phyloP scores from a whole-genome alignment of 1,284 basidiomycete genomes.

The Sporisorium scitamineum region DNA sequence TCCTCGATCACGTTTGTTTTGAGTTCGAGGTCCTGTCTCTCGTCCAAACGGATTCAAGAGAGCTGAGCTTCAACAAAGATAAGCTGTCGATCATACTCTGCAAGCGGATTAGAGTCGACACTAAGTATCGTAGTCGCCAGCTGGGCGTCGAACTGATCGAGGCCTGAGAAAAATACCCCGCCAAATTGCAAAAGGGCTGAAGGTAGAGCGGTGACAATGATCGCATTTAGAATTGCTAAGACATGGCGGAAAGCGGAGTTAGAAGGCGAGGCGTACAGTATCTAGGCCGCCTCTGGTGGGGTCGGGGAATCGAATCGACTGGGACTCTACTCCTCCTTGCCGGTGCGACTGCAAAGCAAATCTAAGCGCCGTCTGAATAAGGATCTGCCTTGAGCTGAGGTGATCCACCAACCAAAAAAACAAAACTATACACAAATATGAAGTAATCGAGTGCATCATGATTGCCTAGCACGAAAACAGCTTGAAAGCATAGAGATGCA shows the following conservation, averaged over 20 bases:
- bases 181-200: background rate
- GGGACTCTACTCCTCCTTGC: background rate
- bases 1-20: too few species aligned
- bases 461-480: too few species aligned
- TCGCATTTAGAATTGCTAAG: conserved; percentile 12
- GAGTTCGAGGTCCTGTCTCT: too few species aligned
- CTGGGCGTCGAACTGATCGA: conserved; percentile 27
- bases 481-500: too few species aligned
- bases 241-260: conserved; percentile 44
- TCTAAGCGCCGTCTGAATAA: background rate
- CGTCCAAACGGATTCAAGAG: too few species aligned
- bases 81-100: too few species aligned
- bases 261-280: conserved; percentile 6
- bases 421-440: too few species aligned
- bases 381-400: too few species aligned
- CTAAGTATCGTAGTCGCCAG: background rate
- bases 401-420: too few species aligned
- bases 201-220: background rate
- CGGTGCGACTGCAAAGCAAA: too few species aligned
- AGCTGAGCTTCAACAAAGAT: too few species aligned
- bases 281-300: background rate
- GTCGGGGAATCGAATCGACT: background rate
- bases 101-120: background rate
- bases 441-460: too few species aligned
- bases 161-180: conserved; percentile 26